These are phyloP conservation scores for Colletotrichum sp. DNA, from an alignment of 2,329 filamentous ascomycete genomes.

Conservation along the genomic window DNA sequence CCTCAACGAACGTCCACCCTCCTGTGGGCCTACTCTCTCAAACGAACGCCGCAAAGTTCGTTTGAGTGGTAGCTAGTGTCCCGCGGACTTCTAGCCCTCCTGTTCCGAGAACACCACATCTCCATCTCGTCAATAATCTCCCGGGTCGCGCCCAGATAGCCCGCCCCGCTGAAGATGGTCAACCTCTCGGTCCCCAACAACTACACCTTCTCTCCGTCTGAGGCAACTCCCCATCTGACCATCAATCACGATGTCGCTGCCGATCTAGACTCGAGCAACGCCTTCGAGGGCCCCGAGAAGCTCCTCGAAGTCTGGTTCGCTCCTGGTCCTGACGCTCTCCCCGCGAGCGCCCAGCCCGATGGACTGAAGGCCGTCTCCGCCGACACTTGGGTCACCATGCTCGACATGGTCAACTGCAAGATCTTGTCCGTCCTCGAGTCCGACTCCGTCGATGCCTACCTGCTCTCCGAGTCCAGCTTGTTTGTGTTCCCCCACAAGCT, in stretches of 20 bases:
- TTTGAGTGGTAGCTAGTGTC: conserved; percentile 98
- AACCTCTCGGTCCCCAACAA: conserved; percentile 79
- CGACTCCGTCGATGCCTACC: conserved; percentile 93
- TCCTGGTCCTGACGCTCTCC: conserved; percentile 75
- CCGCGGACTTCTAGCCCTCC: conserved; percentile 65
- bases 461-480: conserved; percentile 99
- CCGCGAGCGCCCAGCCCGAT: conserved; percentile 70
- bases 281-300: conserved; percentile 98
- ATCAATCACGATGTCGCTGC: conserved; percentile 96
- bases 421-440: conserved; percentile 93
- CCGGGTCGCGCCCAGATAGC: conserved; percentile 23
- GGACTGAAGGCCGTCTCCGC: conserved; percentile 86
- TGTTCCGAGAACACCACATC: not conserved
- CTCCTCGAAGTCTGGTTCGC: conserved; percentile 98
- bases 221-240: conserved; percentile 86
- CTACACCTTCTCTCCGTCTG: conserved; percentile 83
- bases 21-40: conserved; percentile 98
- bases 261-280: conserved; percentile 92
- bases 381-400: conserved; percentile 93
- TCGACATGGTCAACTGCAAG: conserved; percentile 98
- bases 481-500: conserved; percentile 99
- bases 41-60: conserved; percentile 92
- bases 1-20: conserved; percentile 65
- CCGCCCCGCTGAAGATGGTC: conserved; percentile 64
- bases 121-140: conserved; percentile 22